Conservation (phyloP, 805 yeast species). For the Monosporozyma yasuniensis region DNA sequence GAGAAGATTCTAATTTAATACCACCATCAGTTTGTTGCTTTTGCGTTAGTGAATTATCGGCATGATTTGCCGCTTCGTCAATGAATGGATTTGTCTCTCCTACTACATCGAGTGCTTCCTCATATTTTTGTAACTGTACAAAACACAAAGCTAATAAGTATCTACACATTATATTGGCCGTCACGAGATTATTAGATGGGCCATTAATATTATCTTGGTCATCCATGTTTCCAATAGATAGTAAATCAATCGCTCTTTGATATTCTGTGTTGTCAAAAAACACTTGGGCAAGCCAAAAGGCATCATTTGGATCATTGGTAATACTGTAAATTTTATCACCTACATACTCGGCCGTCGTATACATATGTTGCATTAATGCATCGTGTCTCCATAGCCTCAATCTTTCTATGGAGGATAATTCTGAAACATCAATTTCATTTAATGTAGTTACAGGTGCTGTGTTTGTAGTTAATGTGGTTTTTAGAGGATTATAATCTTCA, state of each 20-base stretch:
- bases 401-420: constrained; percentile 67
- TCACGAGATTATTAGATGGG: constrained; percentile 27
- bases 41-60: constrained; percentile 2
- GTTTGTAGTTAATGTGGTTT: constrained; percentile 15
- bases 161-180: constrained; percentile 61
- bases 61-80: constrained; percentile 14
- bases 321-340: constrained; percentile 84
- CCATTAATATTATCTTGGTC: background rate
- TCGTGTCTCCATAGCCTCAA: constrained; percentile 89
- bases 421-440: constrained; percentile 21
- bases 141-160: constrained; percentile 72
- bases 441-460: constrained; percentile 13
- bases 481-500: background rate
- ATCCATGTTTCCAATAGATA: constrained; percentile 40
- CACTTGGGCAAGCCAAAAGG: constrained; percentile 93
- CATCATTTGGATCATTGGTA: constrained; percentile 84
- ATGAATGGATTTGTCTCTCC: constrained; percentile 76
- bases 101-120: constrained; percentile 77
- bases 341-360: constrained; percentile 77
- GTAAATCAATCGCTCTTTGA: constrained; percentile 65
- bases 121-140: constrained; percentile 66
- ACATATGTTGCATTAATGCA: constrained; percentile 86
- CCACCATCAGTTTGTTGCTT: constrained; percentile 54
- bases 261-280: constrained; percentile 68
- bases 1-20: constrained; percentile 74